phyloP scores from a whole-genome alignment of 2,329 filamentous ascomycete species.

The Lasiodiplodia theobromae region DNA sequence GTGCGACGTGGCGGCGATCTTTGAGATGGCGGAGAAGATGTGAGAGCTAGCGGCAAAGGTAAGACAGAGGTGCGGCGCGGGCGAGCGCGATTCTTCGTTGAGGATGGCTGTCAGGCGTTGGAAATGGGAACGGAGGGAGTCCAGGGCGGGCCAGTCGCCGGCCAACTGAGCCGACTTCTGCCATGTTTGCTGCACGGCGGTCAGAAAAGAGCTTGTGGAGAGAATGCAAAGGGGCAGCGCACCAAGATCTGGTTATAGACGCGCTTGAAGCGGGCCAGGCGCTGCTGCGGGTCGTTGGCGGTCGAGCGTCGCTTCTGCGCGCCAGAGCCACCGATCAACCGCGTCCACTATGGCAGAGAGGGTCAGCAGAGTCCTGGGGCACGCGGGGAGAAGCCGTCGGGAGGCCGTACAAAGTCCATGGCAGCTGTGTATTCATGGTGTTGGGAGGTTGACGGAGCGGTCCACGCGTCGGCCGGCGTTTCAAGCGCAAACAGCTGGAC shows the following conservation, averaged over 20 bases:
- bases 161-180: constrained; percentile 61
- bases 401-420: constrained; percentile 33
- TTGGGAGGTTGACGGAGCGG: constrained; percentile 27
- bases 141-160: constrained; percentile 59
- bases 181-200: constrained; percentile 62
- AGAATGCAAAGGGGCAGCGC: constrained; percentile 29
- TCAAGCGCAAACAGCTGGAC: constrained; percentile 28
- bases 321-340: constrained; percentile 65
- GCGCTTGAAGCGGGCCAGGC: constrained; percentile 67
- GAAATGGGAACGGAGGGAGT: constrained; percentile 60
- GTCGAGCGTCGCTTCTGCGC: constrained; percentile 57
- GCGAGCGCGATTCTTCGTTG: constrained; percentile 86
- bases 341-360: constrained; percentile 60
- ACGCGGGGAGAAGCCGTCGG: background rate
- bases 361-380: constrained; percentile 16
- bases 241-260: constrained; percentile 67
- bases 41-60: constrained; percentile 84
- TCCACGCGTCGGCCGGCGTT: constrained; percentile 29
- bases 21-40: constrained; percentile 87
- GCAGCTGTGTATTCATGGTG: constrained; percentile 29
- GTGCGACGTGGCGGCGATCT: constrained; percentile 84
- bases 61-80: constrained; percentile 90
- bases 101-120: constrained; percentile 71
- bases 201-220: constrained; percentile 25
- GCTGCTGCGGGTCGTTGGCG: constrained; percentile 64